Base-by-base conservation (phyloP, 768 basidiomycete species). In the Russula brevipes region DNA sequence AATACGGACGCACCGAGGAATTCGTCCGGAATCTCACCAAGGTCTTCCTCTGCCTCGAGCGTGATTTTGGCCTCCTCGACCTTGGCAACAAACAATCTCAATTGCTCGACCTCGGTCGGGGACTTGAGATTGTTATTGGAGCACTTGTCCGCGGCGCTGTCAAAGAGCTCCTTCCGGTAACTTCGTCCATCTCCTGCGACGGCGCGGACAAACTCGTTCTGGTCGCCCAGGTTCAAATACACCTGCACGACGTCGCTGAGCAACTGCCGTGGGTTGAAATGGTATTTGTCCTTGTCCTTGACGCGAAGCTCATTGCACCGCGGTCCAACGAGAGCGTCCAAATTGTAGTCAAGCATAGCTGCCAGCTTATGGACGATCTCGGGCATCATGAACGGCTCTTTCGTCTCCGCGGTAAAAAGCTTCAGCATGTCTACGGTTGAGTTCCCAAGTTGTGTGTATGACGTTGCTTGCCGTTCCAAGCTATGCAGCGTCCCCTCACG, bases 331-430 rank as follows among this genome's bases (percentile, higher is more conserved):
- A 99, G 84, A 2, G 86, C 87, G 54, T 88, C 85, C 19, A 99
- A 80, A 71, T 98, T 98, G 76, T 94, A 94, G 72, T 97, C 91
- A 70, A 99, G 76, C 91, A 97, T 98, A 0, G 95, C 95, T 3
- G 97, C 97, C 16, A 99, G 81, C 41, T 90, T 85, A 73, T 95
- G 89, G 56, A 98, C 91, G 52, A 99, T 98, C 75, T 99, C 97
- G 8, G 91, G 88, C 75, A 92, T 89, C 84, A 97, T 89, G 76
- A 98, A 99, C 0, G 97, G 95, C 33, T 79, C 83, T 72, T 89
- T 93, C 0, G 93, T 91, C 72, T 96, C 90, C 0, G 87, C 89
- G 0, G 96, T 96, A 77, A 98, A 94, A 58, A 91, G 81, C 72
- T 91, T 92, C 69, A 99, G 82, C 17, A 98, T 80, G 54, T 87